Evolutionary conservation across 768 basidiomycete genomes (phyloP).

Genomic region (Paxillus involutus): DNA sequence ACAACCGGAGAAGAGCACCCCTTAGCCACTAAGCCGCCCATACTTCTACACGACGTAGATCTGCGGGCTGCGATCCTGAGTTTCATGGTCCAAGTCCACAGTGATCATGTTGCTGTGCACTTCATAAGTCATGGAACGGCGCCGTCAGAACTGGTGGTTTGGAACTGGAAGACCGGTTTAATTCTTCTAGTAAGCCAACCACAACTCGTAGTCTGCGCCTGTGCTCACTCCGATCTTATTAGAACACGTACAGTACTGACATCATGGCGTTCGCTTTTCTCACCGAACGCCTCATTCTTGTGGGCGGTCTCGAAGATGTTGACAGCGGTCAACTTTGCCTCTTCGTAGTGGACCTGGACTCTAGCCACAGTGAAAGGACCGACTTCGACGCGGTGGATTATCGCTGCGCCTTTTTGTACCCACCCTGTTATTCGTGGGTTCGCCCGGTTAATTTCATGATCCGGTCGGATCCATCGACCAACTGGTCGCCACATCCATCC

Average conservation of each 20-base stretch:
- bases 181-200: constrained; percentile 45
- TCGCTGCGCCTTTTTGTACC: constrained; percentile 42
- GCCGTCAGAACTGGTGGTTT: constrained; percentile 52
- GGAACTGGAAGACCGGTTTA: constrained; percentile 66
- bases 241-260: constrained; percentile 31
- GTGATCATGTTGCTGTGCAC: constrained; percentile 50
- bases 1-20: constrained; percentile 48
- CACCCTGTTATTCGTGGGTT: constrained; percentile 30
- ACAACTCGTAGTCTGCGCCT: background rate
- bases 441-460: constrained; percentile 38
- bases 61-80: constrained; percentile 23
- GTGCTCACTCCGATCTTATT: constrained; percentile 1
- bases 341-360: constrained; percentile 42
- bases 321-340: constrained; percentile 28
- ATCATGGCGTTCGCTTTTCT: constrained; percentile 45
- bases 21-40: constrained; percentile 34
- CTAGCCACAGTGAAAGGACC: constrained; percentile 29
- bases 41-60: constrained; percentile 29
- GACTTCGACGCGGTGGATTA: constrained; percentile 31
- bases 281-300: constrained; percentile 39
- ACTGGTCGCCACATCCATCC: constrained; percentile 38
- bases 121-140: constrained; percentile 34
- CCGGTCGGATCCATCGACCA: constrained; percentile 54
- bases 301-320: constrained; percentile 27
- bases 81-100: constrained; percentile 56